Conservation (phyloP, 106 monocot genomes). For the Dendrobium catenatum region DNA sequence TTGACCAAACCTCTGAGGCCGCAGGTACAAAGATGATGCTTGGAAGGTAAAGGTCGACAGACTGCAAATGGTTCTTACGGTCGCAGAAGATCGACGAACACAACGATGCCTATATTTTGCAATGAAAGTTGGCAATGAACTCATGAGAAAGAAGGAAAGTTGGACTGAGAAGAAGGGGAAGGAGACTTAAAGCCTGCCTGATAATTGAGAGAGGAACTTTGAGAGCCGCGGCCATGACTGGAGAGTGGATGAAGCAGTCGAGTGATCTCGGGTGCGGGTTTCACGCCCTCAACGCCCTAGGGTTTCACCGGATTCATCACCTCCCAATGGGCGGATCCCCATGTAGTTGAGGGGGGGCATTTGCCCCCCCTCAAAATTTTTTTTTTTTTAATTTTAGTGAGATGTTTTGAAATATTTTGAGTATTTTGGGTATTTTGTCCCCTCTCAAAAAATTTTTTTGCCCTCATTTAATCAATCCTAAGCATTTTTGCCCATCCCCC, state of each 20-base stretch:
- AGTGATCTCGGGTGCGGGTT: too few relatives aligned
- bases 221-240: constrained; percentile 16
- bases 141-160: constrained; percentile 8
- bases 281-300: too few relatives aligned
- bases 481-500: too few relatives aligned
- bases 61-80: neutral
- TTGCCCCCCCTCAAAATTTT: too few relatives aligned
- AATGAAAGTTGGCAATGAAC: neutral
- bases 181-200: constrained; percentile 14
- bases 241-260: neutral
- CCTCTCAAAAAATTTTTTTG: too few relatives aligned
- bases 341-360: too few relatives aligned
- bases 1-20: neutral
- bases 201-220: constrained; percentile 18
- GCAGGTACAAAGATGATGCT: neutral
- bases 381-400: too few relatives aligned
- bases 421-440: too few relatives aligned
- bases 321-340: too few relatives aligned
- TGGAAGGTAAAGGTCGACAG: neutral
- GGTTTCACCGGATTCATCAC: too few relatives aligned
- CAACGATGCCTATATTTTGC: constrained; percentile 3
- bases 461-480: too few relatives aligned
- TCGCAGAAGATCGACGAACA: constrained; percentile 1
- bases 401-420: too few relatives aligned
- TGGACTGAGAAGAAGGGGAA: neutral